phyloP scores from a whole-genome alignment of 805 yeast genomes.

The Yamadazyma nakazawae region DNA sequence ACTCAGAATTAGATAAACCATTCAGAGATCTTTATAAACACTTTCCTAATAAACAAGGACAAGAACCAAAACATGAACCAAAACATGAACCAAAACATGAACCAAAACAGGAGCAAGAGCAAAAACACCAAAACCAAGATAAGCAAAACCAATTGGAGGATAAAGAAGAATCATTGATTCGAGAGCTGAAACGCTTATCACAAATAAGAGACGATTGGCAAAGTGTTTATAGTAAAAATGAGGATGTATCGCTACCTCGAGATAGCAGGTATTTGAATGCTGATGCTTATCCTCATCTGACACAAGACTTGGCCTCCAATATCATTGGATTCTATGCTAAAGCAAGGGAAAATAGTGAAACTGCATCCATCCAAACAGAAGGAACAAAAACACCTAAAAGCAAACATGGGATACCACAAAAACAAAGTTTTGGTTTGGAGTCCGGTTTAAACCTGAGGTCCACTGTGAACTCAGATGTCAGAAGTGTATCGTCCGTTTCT shows the following conservation, averaged over 20 bases:
- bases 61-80: not conserved
- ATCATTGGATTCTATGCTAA: not conserved
- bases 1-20: not conserved
- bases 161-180: not conserved
- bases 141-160: not conserved
- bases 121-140: not conserved
- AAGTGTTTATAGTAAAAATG: slow-evolving; percentile 1
- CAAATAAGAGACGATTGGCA: slow-evolving; percentile 2
- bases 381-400: not conserved
- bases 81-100: not conserved
- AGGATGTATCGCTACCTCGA: not conserved
- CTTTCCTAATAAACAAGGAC: not conserved
- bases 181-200: slow-evolving; percentile 3
- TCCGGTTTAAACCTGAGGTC: no score
- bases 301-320: not conserved
- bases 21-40: not conserved
- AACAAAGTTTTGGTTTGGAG: no score
- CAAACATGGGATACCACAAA: not conserved
- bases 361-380: not conserved
- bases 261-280: not conserved
- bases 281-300: not conserved
- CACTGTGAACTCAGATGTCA: no score
- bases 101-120: not conserved
- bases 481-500: no score
- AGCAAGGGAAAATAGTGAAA: not conserved